Evolutionary conservation across 1,284 basidiomycete genomes (phyloP), one percentile per base, ranked within the genome.

Genomic region (Sporisorium graminicola): DNA sequence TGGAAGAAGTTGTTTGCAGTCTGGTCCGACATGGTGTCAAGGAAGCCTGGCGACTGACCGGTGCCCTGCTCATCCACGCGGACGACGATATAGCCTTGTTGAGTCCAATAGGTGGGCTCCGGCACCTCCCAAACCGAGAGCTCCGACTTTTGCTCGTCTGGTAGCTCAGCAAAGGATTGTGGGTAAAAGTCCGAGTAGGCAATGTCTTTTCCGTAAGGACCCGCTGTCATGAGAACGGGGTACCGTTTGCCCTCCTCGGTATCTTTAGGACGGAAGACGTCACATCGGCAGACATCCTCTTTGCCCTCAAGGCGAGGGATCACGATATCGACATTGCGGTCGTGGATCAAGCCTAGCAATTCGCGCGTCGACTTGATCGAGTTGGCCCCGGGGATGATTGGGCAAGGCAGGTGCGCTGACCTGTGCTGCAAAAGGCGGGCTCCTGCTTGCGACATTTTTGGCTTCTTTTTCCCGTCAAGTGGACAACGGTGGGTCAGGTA

Each of bases 201-300:
- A 27, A 82, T 74, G 65, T 86, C 83, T 58, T 86, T 86, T 46
- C 85, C 85, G 65, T 86, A 85, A 0, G 84, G 83, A 1, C 82
- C 81, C 29, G 80, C 73, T 7, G 84, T 86, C 49, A 85, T 74
- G 58, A 86, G 56, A 12, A 80, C 81, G 4, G 85, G 85, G 37
- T 79, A 83, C 37, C 58, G 54, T 10, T 47, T 52, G 43, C 77
- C 75, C 14, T 62, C 52, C 13, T 55, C 68, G 12, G 47, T 65
- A 18, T 58, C 66, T 49, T 74, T 79, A 14, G 84, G 82, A 7
- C 66, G 67, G 61, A 79, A 86, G 42, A 86, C 80, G 52, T 86
- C 82, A 43, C 71, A 80, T 27, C 85, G 80, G 35, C 69, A 69
- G 14, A 85, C 66, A 20, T 70, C 60, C 2, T 74, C 82, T 16